These are phyloP conservation scores for Penicillium sp. DNA, from an alignment of 2,329 filamentous ascomycete genomes.

Conservation along the genomic window DNA sequence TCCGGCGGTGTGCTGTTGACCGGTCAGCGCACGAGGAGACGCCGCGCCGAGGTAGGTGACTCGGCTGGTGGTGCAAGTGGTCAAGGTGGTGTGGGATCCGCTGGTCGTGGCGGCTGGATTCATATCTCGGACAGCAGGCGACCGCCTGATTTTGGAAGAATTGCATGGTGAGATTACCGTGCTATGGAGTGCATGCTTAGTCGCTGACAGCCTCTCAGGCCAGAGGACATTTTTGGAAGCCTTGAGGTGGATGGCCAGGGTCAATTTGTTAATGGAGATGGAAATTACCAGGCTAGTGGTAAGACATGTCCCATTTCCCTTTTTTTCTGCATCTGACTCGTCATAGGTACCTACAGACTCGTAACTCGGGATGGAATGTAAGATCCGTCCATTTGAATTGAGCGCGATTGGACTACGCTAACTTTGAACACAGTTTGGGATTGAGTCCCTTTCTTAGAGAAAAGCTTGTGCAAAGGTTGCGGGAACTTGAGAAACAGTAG, in stretches of 20 bases:
- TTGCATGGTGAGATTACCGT: conserved; percentile 46
- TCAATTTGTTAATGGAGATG: conserved; percentile 52
- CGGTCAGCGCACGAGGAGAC: conserved; percentile 28
- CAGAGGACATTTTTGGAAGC: conserved; percentile 62
- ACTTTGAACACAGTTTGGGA: conserved; percentile 37
- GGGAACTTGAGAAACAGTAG: conserved; percentile 28
- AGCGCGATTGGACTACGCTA: conserved; percentile 11
- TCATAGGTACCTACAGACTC: conserved; percentile 54
- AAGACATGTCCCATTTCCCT: conserved; percentile 8
- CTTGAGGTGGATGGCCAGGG: conserved; percentile 57
- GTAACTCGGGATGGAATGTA: conserved; percentile 57
- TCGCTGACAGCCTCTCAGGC: conserved; percentile 33
- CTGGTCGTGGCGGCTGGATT: conserved; percentile 56
- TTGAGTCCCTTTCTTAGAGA: conserved; percentile 47
- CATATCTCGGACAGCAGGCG: conserved; percentile 58
- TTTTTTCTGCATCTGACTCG: conserved; percentile 9
- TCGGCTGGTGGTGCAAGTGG: conserved; percentile 54
- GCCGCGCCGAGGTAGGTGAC: conserved; percentile 38
- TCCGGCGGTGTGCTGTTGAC: conserved; percentile 48
- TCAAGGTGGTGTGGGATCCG: conserved; percentile 56
- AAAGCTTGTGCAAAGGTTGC: conserved; percentile 47
- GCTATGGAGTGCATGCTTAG: not conserved
- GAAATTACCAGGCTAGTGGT: conserved; percentile 57
- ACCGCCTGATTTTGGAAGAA: conserved; percentile 60
- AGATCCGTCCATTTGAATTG: conserved; percentile 24